Percentiles rank a stretch among this genome's conserved stretches.
phyloP scores from a whole-genome alignment of 1,139 yeast species.

The Geotrichum bryndzae region DNA sequence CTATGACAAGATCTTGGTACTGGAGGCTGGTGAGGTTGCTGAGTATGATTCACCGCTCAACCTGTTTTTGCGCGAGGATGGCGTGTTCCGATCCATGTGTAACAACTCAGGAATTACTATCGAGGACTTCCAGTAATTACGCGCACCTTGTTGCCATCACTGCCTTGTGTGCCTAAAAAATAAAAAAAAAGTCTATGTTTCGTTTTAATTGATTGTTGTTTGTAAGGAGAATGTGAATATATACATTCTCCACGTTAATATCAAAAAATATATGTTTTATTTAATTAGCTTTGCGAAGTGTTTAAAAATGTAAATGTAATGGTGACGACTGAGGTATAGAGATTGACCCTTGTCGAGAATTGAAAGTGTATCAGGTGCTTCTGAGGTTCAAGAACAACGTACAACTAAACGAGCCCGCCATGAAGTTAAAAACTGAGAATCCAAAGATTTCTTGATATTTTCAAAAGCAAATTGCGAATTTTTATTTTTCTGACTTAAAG shows the following conservation, averaged over 20 bases:
- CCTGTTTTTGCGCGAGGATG: conserved; percentile 40
- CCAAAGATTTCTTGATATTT: no score
- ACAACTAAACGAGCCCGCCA: no score
- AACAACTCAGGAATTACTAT: conserved; percentile 45
- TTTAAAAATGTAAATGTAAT: no score
- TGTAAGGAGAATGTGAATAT: background rate
- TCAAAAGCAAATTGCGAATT: background rate
- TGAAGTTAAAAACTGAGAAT: no score
- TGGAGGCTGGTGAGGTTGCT: conserved; percentile 56
- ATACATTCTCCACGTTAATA: background rate
- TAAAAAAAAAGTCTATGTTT: background rate
- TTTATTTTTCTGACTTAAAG: background rate
- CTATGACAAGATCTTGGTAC: conserved; percentile 60
- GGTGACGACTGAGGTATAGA: no score
- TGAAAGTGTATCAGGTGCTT: no score
- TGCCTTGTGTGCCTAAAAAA: no score
- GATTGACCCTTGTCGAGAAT: no score
- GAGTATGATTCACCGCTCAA: conserved; percentile 49
- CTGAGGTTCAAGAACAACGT: no score
- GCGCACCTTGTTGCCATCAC: no score
- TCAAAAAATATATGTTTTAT: background rate
- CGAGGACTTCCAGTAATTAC: conserved; percentile 33
- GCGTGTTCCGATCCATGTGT: conserved; percentile 59
- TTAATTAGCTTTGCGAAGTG: background rate
- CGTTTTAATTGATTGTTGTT: background rate